Base-by-base conservation (phyloP, 345 rosid species). In the Cochlearia excelsa region DNA sequence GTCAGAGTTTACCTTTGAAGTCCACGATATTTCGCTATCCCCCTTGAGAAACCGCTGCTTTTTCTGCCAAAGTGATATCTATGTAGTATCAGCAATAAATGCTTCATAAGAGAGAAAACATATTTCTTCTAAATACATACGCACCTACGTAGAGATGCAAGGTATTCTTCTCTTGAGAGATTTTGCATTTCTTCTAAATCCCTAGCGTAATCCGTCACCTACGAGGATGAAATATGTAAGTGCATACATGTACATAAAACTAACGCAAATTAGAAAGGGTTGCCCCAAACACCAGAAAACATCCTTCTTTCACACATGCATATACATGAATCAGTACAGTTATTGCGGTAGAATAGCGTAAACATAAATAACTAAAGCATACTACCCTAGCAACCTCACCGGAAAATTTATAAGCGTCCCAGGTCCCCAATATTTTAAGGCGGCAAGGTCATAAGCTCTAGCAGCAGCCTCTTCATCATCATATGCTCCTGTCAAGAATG, bases 381-480 rank as follows among this genome's bases (percentile, higher is more conserved):
- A 63, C 40, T 59, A 71, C 26, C 39, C 4, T 45, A 57, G 48
- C 26, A 51, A 30, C 38, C 71, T 67, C 53, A 93, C 99, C 34
- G 97, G 99, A 74, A 93, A 93, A 72, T 93, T 93, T 26, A 93
- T 93, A 51, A 93, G 95, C 16, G 98, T 92, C 60, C 95, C 99
- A 46, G 97, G 97, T 30, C 99, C 99, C 99, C 97, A 93, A 64
- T 93, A 88, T 75, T 89, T 93, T 40, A 93, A 78, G 67, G 97
- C 99, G 69, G 99, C 95, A 65, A 93, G 97, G 78, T 93, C 97
- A 51, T 93, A 93, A 38, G 99, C 99, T 80, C 99, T 80, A 57
- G 99, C 95, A 7, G 99, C 99, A 75, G 97, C 99, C 79, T 93
- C 99, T 73, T 93, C 99, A n/a, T 93, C 97, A 73, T 93, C 99